Percentiles rank a stretch among this genome's conserved stretches.
phyloP scores from a whole-genome alignment of 768 basidiomycete genomes.

The Lanmaoa pseudosensibilis region DNA sequence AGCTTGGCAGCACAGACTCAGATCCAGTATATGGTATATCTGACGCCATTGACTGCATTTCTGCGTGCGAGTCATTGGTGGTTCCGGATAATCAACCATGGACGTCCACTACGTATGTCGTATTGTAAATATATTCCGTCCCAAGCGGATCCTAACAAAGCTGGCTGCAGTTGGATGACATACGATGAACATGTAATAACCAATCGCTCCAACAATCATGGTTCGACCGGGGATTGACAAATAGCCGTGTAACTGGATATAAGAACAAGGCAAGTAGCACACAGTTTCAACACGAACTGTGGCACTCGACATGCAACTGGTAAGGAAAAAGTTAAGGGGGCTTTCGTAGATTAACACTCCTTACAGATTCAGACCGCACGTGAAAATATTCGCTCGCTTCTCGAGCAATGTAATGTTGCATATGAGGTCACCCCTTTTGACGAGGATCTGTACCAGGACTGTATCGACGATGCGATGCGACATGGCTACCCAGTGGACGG shows the following conservation, averaged over 20 bases:
- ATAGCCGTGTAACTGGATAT: not conserved
- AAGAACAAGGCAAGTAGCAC: not conserved
- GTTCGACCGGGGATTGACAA: too few species aligned
- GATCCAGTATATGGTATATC: too few species aligned
- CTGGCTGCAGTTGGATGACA: too few species aligned
- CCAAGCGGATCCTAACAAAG: too few species aligned
- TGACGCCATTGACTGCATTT: too few species aligned
- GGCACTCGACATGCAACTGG: conserved; percentile 11
- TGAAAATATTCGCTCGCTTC: conserved; percentile 14
- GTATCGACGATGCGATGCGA: conserved; percentile 20
- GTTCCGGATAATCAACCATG: too few species aligned
- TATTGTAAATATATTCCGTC: too few species aligned
- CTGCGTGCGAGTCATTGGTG: too few species aligned
- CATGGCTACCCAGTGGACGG: conserved; percentile 31
- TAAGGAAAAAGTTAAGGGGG: not conserved
- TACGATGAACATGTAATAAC: too few species aligned
- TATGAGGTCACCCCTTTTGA: conserved; percentile 17
- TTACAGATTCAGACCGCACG: conserved; percentile 13
- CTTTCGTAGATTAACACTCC: not conserved
- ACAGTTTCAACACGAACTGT: not conserved
- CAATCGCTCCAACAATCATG: too few species aligned
- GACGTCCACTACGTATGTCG: too few species aligned
- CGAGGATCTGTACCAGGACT: conserved; percentile 19
- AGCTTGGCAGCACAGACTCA: too few species aligned
- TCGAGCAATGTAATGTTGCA: conserved; percentile 15